These are phyloP conservation scores for Naematelia encephala DNA, from an alignment of 768 basidiomycete species.

Conservation along the genomic window DNA sequence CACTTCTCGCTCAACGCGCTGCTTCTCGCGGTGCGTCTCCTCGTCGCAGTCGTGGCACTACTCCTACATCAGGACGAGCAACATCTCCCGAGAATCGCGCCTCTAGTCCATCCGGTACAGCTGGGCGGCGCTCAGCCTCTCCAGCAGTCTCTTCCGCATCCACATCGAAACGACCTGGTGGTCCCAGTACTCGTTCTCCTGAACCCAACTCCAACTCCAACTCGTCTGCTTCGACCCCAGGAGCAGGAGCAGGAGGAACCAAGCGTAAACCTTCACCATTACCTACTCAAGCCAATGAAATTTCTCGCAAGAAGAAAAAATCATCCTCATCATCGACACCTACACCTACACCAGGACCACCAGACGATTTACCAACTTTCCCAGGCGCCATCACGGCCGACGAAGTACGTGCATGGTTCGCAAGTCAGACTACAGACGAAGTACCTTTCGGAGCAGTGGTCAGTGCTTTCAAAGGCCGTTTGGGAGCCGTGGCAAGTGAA, in stretches of 20 bases:
- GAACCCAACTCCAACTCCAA: constrained; percentile 4
- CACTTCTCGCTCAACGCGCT: constrained; percentile 38
- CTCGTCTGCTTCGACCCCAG: neutral
- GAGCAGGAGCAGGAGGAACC: constrained; percentile 2
- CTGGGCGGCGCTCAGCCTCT: constrained; percentile 6
- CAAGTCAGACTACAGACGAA: constrained; percentile 2
- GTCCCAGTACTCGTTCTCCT: neutral
- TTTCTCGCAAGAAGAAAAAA: constrained; percentile 30
- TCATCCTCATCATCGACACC: constrained; percentile 16
- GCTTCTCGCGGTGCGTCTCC: constrained; percentile 29
- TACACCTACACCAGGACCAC: constrained; percentile 35
- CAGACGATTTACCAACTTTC: constrained; percentile 25
- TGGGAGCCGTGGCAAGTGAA: constrained; percentile 12
- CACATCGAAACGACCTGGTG: neutral
- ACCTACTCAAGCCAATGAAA: constrained; percentile 5
- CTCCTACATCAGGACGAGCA: constrained; percentile 19
- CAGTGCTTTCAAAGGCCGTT: constrained; percentile 24
- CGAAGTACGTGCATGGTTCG: constrained; percentile 39
- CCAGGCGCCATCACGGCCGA: constrained; percentile 34
- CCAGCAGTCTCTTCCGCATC: neutral
- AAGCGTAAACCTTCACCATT: constrained; percentile 24
- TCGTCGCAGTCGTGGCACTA: constrained; percentile 13
- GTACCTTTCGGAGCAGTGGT: constrained; percentile 20
- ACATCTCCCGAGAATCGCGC: constrained; percentile 22
- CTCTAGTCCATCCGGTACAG: constrained; percentile 2